Conservation (phyloP, 2,329 filamentous ascomycete species). For the Colletotrichum euphorbiae region DNA sequence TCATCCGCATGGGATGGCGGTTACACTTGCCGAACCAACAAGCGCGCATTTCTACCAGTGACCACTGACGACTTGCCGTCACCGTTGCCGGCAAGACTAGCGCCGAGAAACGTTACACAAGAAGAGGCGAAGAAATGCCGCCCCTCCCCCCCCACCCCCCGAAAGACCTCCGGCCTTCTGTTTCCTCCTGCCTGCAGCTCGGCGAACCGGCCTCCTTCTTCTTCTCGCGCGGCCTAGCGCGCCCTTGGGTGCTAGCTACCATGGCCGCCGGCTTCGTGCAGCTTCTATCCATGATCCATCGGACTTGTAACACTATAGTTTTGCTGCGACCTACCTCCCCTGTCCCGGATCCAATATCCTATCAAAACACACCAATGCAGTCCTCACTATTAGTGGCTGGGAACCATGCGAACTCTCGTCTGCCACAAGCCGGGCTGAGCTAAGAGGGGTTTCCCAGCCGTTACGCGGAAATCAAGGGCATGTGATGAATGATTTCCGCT, state of each 20-base stretch:
- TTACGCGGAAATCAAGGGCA: constrained; percentile 3
- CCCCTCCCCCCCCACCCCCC: too few species aligned
- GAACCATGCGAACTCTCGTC: not conserved
- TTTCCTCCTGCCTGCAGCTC: not conserved
- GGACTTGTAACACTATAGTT: not conserved
- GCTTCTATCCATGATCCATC: not conserved
- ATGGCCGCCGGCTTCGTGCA: constrained; percentile 1
- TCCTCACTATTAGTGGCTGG: constrained; percentile 1
- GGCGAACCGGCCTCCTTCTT: constrained; percentile 5
- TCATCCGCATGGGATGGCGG: not conserved
- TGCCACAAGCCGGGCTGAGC: constrained; percentile 13
- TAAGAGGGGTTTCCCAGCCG: constrained; percentile 3
- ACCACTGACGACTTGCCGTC: not conserved
- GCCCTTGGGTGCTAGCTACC: constrained; percentile 8
- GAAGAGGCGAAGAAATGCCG: not conserved
- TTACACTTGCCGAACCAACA: constrained; percentile 2
- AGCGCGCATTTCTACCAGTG: not conserved
- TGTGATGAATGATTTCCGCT: not conserved
- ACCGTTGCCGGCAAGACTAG: constrained; percentile 12
- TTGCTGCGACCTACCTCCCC: not conserved
- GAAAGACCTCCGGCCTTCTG: not conserved
- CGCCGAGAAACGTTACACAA: constrained; percentile 12
- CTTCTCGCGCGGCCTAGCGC: constrained; percentile 12
- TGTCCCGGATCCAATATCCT: not conserved
- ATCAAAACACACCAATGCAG: constrained; percentile 10